Evolutionary conservation across 805 yeast genomes (phyloP).

Genomic region (Zygoascus tannicola): DNA sequence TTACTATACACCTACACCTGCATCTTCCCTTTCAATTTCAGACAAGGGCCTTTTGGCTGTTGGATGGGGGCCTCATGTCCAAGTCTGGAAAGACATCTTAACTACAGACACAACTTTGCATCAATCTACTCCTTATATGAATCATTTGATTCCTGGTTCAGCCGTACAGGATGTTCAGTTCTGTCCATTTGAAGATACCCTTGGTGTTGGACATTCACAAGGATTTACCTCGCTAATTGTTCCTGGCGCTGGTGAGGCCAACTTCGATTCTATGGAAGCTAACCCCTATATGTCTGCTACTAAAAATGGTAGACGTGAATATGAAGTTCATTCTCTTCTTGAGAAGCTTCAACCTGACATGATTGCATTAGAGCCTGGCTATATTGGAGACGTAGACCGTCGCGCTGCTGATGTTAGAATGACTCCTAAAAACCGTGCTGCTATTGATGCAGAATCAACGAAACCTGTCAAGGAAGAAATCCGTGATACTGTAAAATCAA

Average conservation of each 20-base stretch:
- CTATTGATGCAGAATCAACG: slow-evolving; percentile 33
- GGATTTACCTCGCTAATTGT: slow-evolving; percentile 81
- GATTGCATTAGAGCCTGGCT: slow-evolving; percentile 81
- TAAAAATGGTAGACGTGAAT: slow-evolving; percentile 85
- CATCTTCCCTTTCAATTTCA: slow-evolving; percentile 66
- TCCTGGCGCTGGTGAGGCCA: slow-evolving; percentile 98
- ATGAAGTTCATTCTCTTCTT: slow-evolving; percentile 75
- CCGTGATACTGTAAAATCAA: slow-evolving; percentile 63
- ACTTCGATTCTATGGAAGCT: slow-evolving; percentile 84
- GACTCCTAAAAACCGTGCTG: slow-evolving; percentile 41
- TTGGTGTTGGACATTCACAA: slow-evolving; percentile 73
- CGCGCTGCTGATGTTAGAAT: slow-evolving; percentile 55
- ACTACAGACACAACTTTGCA: slow-evolving; percentile 30
- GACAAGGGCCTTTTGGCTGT: slow-evolving; percentile 81
- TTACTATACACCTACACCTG: slow-evolving; percentile 76
- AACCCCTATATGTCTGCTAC: slow-evolving; percentile 93
- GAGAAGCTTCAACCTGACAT: slow-evolving; percentile 89
- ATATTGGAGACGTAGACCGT: slow-evolving; percentile 75
- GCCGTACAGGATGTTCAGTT: slow-evolving; percentile 57
- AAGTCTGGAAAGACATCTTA: slow-evolving; percentile 84
- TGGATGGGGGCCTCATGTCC: slow-evolving; percentile 94
- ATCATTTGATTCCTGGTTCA: slow-evolving; percentile 73
- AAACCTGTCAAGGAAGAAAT: slow-evolving; percentile 46
- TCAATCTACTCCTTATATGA: slow-evolving; percentile 86
- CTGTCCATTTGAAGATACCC: slow-evolving; percentile 94